phyloP scores from a whole-genome alignment of 78 protist species.

The Planoprotostelium fungivorum region DNA sequence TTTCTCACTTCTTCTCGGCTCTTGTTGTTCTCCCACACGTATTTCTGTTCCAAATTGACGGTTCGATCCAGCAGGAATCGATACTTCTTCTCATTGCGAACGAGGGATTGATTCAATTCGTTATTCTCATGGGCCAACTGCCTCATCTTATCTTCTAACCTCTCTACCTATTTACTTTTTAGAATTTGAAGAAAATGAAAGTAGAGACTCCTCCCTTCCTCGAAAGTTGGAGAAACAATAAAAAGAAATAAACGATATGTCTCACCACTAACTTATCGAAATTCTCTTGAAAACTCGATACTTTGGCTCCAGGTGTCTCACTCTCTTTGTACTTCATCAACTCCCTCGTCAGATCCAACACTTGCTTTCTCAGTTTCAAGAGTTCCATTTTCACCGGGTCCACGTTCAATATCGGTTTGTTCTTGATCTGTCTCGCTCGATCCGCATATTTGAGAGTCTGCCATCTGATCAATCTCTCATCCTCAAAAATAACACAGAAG shows the following conservation, averaged over 20 bases:
- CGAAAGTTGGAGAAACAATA: no score
- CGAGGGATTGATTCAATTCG: background rate
- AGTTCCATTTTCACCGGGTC: slow-evolving; percentile 42
- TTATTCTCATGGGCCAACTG: background rate
- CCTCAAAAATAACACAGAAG: no score
- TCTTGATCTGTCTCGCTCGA: slow-evolving; percentile 80
- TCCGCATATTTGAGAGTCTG: slow-evolving; percentile 81
- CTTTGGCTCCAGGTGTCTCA: background rate
- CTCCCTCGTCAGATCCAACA: background rate
- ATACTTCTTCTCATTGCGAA: background rate
- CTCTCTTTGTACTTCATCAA: background rate
- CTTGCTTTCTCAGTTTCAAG: background rate
- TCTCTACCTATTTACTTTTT: background rate
- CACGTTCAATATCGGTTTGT: slow-evolving; percentile 72
- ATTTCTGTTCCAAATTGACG: background rate
- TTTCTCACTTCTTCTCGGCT: background rate
- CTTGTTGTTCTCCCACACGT: background rate
- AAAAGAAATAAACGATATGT: no score
- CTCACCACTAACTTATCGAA: background rate
- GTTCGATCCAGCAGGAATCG: background rate
- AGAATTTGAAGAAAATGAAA: background rate
- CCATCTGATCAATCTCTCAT: background rate
- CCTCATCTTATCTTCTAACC: background rate
- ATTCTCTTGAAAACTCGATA: background rate
- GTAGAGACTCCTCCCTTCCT: no score